phyloP scores from a whole-genome alignment of 1,284 basidiomycete species.

The Austroboletus niveus region DNA sequence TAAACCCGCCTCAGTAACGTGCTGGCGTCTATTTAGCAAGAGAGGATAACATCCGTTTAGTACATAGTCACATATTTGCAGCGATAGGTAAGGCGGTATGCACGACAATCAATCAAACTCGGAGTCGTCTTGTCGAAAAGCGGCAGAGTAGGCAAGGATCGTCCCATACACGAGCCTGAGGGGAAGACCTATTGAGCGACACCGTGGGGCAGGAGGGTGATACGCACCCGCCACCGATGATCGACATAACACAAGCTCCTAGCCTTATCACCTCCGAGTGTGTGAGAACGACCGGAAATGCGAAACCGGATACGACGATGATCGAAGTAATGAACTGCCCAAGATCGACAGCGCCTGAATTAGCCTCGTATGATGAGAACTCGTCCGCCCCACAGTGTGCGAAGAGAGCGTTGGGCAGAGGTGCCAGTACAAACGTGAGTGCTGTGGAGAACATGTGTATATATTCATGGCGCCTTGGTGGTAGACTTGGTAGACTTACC shows the following conservation, averaged over 20 bases:
- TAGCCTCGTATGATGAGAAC: constrained; percentile 67
- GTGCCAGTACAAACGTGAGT: constrained; percentile 92
- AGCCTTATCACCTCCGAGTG: constrained; percentile 88
- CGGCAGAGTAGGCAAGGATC: constrained; percentile 83
- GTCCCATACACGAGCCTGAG: constrained; percentile 89
- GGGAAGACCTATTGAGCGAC: background rate
- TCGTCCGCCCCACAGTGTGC: constrained; percentile 86
- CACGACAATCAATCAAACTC: constrained; percentile 56
- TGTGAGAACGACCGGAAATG: constrained; percentile 88
- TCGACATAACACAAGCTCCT: constrained; percentile 91
- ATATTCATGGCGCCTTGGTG: background rate
- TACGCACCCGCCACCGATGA: constrained; percentile 80
- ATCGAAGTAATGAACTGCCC: constrained; percentile 93
- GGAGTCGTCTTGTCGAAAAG: constrained; percentile 75
- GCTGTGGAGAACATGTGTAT: constrained; percentile 48
- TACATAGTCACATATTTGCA: constrained; percentile 17
- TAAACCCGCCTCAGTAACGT: no score
- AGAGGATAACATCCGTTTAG: constrained; percentile 8
- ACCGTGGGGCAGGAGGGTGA: background rate
- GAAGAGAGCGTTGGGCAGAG: constrained; percentile 91
- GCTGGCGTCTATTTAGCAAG: background rate
- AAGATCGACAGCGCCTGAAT: constrained; percentile 67
- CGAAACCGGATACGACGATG: constrained; percentile 91
- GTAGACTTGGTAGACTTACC: constrained; percentile 57
- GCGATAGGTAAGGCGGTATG: background rate